A percentile compares a stretch with the other conserved stretches of the same genome.
phyloP scores from a whole-genome alignment of 257 asterid genomes.

The Anisodus tanguticus region DNA sequence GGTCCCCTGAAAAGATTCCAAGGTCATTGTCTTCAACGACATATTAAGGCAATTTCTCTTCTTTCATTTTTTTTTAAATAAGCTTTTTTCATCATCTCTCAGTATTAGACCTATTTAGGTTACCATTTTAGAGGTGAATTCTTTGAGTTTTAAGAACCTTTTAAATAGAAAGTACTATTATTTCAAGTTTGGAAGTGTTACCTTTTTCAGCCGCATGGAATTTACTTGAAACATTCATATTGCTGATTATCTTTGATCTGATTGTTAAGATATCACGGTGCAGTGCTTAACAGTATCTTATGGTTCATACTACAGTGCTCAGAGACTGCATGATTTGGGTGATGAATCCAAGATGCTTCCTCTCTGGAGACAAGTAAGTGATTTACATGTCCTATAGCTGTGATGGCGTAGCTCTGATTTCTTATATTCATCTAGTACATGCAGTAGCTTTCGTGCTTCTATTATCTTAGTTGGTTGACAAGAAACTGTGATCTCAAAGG shows the following conservation, averaged over 20 bases:
- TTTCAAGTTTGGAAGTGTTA: conserved; percentile 4
- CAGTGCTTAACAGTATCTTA: conserved; percentile 21
- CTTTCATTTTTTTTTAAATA: background rate
- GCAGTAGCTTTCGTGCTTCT: conserved; percentile 24
- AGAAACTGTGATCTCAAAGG: background rate
- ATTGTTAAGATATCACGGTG: conserved; percentile 15
- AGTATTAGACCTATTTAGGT: background rate
- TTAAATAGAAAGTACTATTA: background rate
- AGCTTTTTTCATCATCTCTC: background rate
- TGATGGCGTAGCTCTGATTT: conserved; percentile 18
- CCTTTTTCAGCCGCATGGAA: conserved; percentile 5
- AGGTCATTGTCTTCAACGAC: background rate
- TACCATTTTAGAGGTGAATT: background rate
- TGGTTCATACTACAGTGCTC: conserved; percentile 58
- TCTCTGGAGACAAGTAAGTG: conserved; percentile 91
- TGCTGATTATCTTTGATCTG: conserved; percentile 16
- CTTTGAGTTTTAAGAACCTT: background rate
- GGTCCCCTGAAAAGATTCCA: background rate
- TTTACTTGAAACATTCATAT: background rate
- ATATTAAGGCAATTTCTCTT: background rate
- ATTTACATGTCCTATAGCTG: background rate
- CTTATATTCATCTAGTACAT: conserved; percentile 5
- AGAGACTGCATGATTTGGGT: conserved; percentile 80
- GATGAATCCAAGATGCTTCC: conserved; percentile 96
- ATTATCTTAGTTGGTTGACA: conserved; percentile 11